A percentile compares a stretch with the other conserved stretches of the same genome.
phyloP scores from a whole-genome alignment of 768 basidiomycete species.

The Imleria badia region DNA sequence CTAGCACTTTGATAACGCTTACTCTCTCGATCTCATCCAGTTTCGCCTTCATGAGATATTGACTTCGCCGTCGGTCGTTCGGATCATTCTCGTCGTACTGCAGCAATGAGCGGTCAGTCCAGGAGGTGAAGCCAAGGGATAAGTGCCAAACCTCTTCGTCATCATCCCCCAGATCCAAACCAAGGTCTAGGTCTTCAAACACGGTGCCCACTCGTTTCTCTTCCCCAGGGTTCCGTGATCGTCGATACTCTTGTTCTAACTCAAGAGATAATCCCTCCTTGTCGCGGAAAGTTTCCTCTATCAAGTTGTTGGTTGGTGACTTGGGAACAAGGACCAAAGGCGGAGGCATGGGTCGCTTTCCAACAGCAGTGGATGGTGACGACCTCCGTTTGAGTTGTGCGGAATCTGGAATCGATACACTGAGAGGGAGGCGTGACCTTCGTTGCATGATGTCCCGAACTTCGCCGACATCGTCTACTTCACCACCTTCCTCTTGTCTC shows the following conservation, averaged over 20 bases:
- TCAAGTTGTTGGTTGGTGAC: slow-evolving; percentile 29
- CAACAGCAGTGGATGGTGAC: slow-evolving; percentile 32
- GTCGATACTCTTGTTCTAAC: slow-evolving; percentile 29
- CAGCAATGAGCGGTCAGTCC: slow-evolving; percentile 14
- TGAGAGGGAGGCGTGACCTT: slow-evolving; percentile 38
- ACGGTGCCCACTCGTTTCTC: slow-evolving; percentile 47
- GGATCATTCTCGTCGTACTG: slow-evolving; percentile 73
- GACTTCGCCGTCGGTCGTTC: slow-evolving; percentile 72
- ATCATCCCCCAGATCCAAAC: slow-evolving; percentile 41
- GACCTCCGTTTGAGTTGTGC: slow-evolving; percentile 36
- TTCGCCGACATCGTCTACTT: slow-evolving; percentile 33
- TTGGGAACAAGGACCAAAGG: slow-evolving; percentile 53
- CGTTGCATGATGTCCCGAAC: slow-evolving; percentile 38
- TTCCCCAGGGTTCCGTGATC: slow-evolving; percentile 36
- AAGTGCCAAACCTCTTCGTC: slow-evolving; percentile 41
- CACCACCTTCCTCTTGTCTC: slow-evolving; percentile 28
- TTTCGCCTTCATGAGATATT: slow-evolving; percentile 69
- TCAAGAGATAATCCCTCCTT: slow-evolving; percentile 25
- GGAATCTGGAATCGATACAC: slow-evolving; percentile 43
- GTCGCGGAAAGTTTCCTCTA: slow-evolving; percentile 22
- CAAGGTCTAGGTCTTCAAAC: slow-evolving; percentile 47
- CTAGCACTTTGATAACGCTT: slow-evolving; percentile 17
- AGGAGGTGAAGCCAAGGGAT: not conserved
- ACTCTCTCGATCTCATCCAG: slow-evolving; percentile 81
- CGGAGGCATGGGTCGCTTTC: slow-evolving; percentile 51